Evolutionary conservation across 306 rosid genomes (phyloP).

Genomic region (Sophora flavescens): DNA sequence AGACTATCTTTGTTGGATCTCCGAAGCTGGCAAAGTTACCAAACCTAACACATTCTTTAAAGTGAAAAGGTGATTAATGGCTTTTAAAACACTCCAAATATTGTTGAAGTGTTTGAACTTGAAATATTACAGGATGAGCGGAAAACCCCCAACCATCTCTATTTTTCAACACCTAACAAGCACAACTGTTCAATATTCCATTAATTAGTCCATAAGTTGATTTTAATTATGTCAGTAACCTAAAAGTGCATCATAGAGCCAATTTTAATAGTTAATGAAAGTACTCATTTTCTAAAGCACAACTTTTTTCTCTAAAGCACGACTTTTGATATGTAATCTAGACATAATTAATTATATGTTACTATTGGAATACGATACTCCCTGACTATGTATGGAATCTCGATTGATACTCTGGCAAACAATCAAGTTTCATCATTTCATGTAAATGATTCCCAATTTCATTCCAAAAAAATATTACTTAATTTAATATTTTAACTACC

Average conservation of each 20-base stretch:
- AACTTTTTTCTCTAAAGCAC: too few relatives aligned
- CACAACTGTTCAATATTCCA: neutral
- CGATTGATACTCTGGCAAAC: too few relatives aligned
- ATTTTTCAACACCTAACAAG: slow-evolving; percentile 8
- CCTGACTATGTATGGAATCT: too few relatives aligned
- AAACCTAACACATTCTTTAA: slow-evolving; percentile 30
- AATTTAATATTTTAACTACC: too few relatives aligned
- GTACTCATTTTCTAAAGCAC: too few relatives aligned
- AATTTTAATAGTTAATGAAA: neutral
- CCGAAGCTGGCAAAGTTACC: slow-evolving; percentile 2
- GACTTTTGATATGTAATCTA: neutral
- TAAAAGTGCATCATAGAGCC: neutral
- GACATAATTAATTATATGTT: neutral
- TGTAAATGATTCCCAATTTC: too few relatives aligned
- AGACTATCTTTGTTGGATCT: neutral
- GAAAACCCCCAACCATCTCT: neutral
- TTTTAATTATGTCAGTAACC: neutral
- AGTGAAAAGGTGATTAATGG: slow-evolving; percentile 13
- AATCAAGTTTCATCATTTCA: too few relatives aligned
- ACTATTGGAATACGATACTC: too few relatives aligned
- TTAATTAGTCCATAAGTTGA: slow-evolving; percentile 1
- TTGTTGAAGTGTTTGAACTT: neutral
- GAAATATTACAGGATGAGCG: neutral
- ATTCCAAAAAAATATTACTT: too few relatives aligned
- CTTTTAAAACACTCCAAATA: neutral